Percentiles rank a stretch among this genome's conserved stretches.
Evolutionary conservation across 106 monocot species (phyloP).

Genomic region (Narthecium ossifragum): DNA sequence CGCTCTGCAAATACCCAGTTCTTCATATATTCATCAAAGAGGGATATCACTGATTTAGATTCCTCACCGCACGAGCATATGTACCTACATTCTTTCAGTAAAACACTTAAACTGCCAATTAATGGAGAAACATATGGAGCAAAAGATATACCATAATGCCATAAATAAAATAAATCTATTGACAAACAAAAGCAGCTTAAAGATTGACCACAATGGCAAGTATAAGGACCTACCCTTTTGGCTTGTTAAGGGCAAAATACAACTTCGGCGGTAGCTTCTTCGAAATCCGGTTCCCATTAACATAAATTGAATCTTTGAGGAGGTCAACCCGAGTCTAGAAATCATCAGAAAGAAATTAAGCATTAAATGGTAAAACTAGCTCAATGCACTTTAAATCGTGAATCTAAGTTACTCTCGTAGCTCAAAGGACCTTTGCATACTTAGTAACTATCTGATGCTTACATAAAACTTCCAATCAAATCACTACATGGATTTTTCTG

Average conservation of each 20-base stretch:
- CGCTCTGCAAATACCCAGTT: constrained; percentile 64
- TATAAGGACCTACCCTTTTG: constrained; percentile 64
- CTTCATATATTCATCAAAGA: constrained; percentile 87
- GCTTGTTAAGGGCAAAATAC: constrained; percentile 99
- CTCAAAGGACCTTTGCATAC: no score
- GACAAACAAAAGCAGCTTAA: no score
- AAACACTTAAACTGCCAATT: not conserved
- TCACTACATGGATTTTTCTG: no score
- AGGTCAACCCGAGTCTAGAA: constrained; percentile 81
- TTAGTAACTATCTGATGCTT: no score
- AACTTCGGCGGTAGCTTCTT: constrained; percentile 90
- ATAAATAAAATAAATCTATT: no score
- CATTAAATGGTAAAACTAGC: no score
- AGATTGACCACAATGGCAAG: not conserved
- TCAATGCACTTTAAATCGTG: no score
- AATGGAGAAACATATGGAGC: not conserved
- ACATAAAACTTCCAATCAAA: no score
- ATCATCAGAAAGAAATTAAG: constrained; percentile 9
- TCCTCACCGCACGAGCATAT: constrained; percentile 88
- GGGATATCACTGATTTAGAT: constrained; percentile 68
- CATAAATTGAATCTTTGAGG: constrained; percentile 86
- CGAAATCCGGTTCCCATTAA: constrained; percentile 85
- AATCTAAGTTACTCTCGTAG: no score
- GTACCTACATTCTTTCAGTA: constrained; percentile 40
- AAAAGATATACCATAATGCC: no score